These are phyloP conservation scores for Cyanophora paradoxa DNA, from an alignment of 78 protist genomes.

Conservation along the genomic window DNA sequence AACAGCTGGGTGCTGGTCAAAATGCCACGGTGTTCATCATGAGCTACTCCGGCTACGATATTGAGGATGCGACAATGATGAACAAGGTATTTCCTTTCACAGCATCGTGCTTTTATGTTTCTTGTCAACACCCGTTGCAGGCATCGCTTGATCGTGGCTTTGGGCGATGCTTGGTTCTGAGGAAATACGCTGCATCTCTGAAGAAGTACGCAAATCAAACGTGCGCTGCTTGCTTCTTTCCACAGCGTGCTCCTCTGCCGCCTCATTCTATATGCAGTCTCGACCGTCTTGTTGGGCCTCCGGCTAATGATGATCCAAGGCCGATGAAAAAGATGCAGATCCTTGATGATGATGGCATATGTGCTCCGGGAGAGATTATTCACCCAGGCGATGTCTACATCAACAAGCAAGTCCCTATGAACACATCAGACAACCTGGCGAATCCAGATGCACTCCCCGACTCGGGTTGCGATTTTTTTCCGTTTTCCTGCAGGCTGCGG, in stretches of 20 bases:
- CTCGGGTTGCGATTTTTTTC: background rate
- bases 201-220: conserved; percentile 44
- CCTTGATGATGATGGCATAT: conserved; percentile 87
- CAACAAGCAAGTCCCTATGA: conserved; percentile 45
- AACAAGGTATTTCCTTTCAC: conserved; percentile 87
- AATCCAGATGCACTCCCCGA: background rate
- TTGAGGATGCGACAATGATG: conserved; percentile 98
- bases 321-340: background rate
- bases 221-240: conserved; percentile 1
- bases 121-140: too few relatives aligned
- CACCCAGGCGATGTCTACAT: conserved; percentile 58
- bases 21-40: conserved; percentile 97
- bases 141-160: conserved; percentile 98
- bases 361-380: conserved; percentile 59
- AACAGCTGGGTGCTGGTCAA: too few relatives aligned
- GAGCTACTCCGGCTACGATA: conserved; percentile 98
- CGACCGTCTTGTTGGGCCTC: too few relatives aligned
- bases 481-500: background rate
- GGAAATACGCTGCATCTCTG: conserved; percentile 51
- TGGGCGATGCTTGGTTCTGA: conserved; percentile 90
- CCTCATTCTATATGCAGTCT: too few relatives aligned
- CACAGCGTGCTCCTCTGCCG: background rate
- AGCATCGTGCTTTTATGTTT: too few relatives aligned
- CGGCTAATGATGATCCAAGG: too few relatives aligned
- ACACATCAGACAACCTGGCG: background rate